Percentiles rank a stretch among this genome's conserved stretches.
phyloP scores from a whole-genome alignment of 1,139 yeast genomes.

The Suhomyces bokatorum region DNA sequence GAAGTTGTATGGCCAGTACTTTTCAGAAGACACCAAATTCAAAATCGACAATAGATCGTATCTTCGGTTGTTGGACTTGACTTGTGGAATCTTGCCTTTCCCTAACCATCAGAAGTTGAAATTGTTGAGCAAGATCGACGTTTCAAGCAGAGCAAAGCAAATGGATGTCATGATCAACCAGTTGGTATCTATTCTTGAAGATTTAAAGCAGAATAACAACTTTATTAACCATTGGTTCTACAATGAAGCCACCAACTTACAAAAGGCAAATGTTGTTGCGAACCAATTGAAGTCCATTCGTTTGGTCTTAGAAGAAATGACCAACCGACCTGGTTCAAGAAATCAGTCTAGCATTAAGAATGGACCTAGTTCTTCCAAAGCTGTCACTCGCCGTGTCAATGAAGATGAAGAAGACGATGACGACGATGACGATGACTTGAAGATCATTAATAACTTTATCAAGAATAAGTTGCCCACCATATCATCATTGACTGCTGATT shows the following conservation, averaged over 20 bases:
- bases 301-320: conserved; percentile 54
- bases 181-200: conserved; percentile 38
- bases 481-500: conserved; percentile 44
- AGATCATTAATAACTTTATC: conserved; percentile 45
- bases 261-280: conserved; percentile 58
- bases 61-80: conserved; percentile 51
- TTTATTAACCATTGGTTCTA: conserved; percentile 50
- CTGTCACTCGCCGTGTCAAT: conserved; percentile 10
- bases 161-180: conserved; percentile 34
- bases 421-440: conserved; percentile 49
- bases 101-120: conserved; percentile 48
- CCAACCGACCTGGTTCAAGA: conserved; percentile 23
- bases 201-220: conserved; percentile 33
- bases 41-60: conserved; percentile 31
- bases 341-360: conserved; percentile 8
- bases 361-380: conserved; percentile 6
- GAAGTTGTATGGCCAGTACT: conserved; percentile 29
- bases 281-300: conserved; percentile 60
- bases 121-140: conserved; percentile 38
- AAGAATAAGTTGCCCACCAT: conserved; percentile 49
- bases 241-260: conserved; percentile 52
- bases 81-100: conserved; percentile 62
- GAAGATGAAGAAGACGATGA: conserved; percentile 33
- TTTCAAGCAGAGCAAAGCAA: conserved; percentile 34
- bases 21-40: conserved; percentile 20